Base-by-base conservation (phyloP, 169 alveolate species). In the Plasmodium berghei region DNA sequence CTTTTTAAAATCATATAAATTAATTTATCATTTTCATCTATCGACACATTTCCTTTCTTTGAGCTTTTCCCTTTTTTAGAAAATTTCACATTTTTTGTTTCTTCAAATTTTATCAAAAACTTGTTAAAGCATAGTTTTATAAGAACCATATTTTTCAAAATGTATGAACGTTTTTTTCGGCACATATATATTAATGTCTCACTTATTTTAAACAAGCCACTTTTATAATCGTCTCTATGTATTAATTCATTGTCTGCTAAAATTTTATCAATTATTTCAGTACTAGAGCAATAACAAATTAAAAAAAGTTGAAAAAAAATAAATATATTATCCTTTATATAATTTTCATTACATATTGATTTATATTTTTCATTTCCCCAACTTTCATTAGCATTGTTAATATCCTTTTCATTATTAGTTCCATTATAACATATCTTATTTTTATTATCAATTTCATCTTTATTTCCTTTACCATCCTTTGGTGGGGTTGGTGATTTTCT, bases 211-310 rank as follows among this genome's bases (percentile, higher is more conserved):
- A 72, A 28, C 34, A 69, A 4, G 4, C 87, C 91, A 5, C n/a
- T 10, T 49, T 71, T 86, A 52, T 86, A 86, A 40, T 86, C 91
- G n/a, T 86, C 91, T 46, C 87, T 86, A 22, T 86, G 91, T 52
- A 86, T 55, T 40, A 61, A 45, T 28, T 22, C 34, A 61, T 70
- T 71, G n/a, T 22, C 52, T 46, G 75, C 49, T 18, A 86, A 22
- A 48, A 86, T 16, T 63, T 86, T 64, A 63, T 86, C 91, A 2
- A 86, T 70, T 22, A 86, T 9, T 61, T 71, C 91, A 3, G 74
- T 48, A 48, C 70, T 58, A 16, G 75, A 86, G 2, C 77, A 18
- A 46, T 86, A 86, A 4, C 70, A 72, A 46, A 71, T 86, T 71
- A 86, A n/a, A 52, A 69, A 86, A 40, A 86, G 16, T 55, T 71